Evolutionary conservation across 1,284 basidiomycete genomes (phyloP).

Genomic region (Trametes pubescens): DNA sequence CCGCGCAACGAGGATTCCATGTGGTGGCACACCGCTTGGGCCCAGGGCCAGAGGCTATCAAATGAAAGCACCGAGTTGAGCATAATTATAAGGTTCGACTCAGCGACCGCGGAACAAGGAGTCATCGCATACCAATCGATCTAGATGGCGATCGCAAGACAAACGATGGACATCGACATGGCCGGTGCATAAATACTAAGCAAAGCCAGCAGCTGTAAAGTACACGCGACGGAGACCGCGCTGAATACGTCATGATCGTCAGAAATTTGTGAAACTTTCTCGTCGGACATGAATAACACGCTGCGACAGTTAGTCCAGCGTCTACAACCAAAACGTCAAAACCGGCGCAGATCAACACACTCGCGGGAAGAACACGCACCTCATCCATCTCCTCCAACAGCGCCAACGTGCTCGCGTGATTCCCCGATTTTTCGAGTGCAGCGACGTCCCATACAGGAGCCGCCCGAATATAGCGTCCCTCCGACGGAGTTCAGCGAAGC

Average conservation of each 20-base stretch:
- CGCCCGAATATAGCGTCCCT: conserved; percentile 76
- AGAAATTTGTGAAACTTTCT: not conserved
- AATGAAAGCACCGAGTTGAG: conserved; percentile 4
- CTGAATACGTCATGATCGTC: conserved; percentile 21
- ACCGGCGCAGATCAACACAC: not conserved
- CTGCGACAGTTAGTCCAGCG: conserved; percentile 30
- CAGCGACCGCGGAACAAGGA: not conserved
- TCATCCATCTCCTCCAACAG: conserved; percentile 84
- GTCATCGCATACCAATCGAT: not conserved
- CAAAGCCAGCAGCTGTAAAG: conserved; percentile 19
- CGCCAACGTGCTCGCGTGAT: conserved; percentile 73
- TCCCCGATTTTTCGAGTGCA: conserved; percentile 78
- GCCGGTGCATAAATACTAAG: conserved; percentile 26
- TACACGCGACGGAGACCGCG: conserved; percentile 12
- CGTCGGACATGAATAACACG: conserved; percentile 30
- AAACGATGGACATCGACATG: not conserved
- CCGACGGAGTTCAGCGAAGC: conserved; percentile 68
- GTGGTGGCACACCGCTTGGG: not conserved
- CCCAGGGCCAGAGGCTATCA: conserved; percentile 7
- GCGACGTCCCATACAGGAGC: conserved; percentile 61
- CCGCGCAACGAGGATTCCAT: conserved; percentile 11
- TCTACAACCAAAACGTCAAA: conserved; percentile 11
- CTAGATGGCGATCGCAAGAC: not conserved
- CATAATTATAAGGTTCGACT: not conserved
- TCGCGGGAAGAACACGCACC: conserved; percentile 49